Base-by-base conservation (phyloP, 345 rosid genomes). In the Raphanus raphanistrum region DNA sequence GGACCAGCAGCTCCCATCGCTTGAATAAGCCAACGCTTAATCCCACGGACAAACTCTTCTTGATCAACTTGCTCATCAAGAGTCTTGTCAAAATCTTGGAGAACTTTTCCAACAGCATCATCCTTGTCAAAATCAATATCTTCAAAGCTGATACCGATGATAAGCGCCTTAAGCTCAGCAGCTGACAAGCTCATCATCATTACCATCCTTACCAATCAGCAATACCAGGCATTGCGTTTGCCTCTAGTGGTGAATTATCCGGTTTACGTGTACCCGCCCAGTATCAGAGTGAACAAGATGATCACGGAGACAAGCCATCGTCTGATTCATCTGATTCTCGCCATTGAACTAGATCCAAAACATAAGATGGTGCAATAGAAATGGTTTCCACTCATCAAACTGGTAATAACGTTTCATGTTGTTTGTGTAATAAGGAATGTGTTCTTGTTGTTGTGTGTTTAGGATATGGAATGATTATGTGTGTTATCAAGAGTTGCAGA, bases 161-260 rank as follows among this genome's bases (percentile, higher is more conserved):
- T 33, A 33, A 33, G 36, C 36, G 36, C 36, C 36, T 33, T 33
- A 33, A 33, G 36, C 36, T 33, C 36, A 33, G 36, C 36, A 4
- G 36, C 36, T 33, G 36, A 33, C 8, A 33, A 33, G 36, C 21
- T 13, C 65, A 75, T 57, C 79, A 76, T 41, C 48, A 43, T 11
- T 13, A 50, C 4, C 68, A 68, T 27, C 28, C 50, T 41, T 28
- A 85, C 66, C 94, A 77, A 66, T 74, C 87, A 55, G 73, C 80
- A 55, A 80, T 84, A 7, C 83, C 88, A 76, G 82, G 89, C 60
- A 69, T 83, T 43, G 90, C 86, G 71, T 87, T 85, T 62, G 79
- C 89, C 63, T 32, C 84, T 6, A 45, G 4, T 59, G 66, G 76
- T 63, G 80, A 77, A 63, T 55, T 71, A 13, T 55, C 80, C 3